phyloP scores from a whole-genome alignment of 257 asterid genomes.

The Nicotiana otophora region DNA sequence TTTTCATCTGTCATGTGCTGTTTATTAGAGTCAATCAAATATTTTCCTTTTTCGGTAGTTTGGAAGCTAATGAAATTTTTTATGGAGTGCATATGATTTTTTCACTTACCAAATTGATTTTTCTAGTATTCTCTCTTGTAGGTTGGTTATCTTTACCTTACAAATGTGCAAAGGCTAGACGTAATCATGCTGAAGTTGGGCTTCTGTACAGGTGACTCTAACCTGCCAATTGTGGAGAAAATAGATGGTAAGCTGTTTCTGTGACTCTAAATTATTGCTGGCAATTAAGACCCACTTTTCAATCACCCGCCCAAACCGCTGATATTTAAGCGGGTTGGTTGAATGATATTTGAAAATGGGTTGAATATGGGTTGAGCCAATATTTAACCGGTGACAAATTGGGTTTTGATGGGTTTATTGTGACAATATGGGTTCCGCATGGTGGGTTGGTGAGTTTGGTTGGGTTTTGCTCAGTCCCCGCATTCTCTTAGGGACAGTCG shows the following conservation, averaged over 20 bases:
- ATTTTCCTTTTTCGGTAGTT: background rate
- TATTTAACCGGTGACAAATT: background rate
- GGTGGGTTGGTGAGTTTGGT: background rate
- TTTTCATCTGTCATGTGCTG: background rate
- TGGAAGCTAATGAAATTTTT: background rate
- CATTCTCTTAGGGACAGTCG: no score
- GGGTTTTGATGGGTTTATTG: background rate
- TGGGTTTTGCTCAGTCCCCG: background rate
- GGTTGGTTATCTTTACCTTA: constrained; percentile 90
- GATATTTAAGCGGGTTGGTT: background rate
- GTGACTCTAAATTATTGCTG: background rate
- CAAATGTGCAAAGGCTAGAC: constrained; percentile 66
- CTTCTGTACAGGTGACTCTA: constrained; percentile 50
- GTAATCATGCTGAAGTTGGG: constrained; percentile 83
- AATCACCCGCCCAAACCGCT: background rate
- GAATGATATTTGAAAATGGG: background rate
- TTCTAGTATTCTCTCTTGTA: constrained; percentile 20
- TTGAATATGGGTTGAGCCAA: background rate
- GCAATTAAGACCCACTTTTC: background rate
- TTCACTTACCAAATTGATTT: background rate
- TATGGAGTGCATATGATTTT: background rate
- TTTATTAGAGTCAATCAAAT: background rate
- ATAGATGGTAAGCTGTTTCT: constrained; percentile 14
- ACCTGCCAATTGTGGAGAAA: constrained; percentile 30
- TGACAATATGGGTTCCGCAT: background rate